phyloP scores from a whole-genome alignment of 371 early-diverging fungal species.

The Synchytrium microbalum region DNA sequence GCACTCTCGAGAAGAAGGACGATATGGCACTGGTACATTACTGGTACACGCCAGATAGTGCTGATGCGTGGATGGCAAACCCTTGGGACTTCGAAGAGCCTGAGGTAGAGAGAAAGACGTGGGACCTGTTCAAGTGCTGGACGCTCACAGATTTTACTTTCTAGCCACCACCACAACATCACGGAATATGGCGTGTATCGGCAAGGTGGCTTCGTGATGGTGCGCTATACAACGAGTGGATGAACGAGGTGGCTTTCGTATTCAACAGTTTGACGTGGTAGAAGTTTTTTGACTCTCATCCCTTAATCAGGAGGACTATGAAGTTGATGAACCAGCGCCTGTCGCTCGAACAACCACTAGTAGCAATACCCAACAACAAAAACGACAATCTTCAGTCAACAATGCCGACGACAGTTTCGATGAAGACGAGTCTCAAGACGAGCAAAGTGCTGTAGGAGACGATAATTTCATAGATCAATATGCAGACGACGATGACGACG shows the following conservation, averaged over 20 bases:
- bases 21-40: not conserved
- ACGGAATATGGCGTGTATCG: not conserved
- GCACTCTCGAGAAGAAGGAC: not conserved
- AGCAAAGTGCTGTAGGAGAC: not conserved
- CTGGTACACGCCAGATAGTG: constrained; percentile 1
- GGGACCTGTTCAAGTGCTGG: too few relatives aligned
- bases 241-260: not conserved
- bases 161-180: not conserved
- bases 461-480: not conserved
- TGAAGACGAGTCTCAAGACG: not conserved
- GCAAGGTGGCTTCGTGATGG: not conserved
- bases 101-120: too few relatives aligned
- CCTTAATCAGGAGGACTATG: not conserved
- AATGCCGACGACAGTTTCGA: not conserved
- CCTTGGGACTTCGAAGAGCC: not conserved
- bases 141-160: too few relatives aligned
- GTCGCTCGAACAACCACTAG: not conserved
- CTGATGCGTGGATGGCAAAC: not conserved
- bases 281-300: not conserved
- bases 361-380: too few relatives aligned
- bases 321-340: not conserved
- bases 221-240: not conserved
- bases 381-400: too few relatives aligned
- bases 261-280: too few relatives aligned
- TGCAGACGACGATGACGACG: not conserved